Percentiles rank a stretch among this genome's conserved stretches.
Conservation (phyloP, 306 rosid genomes). For the Acacia crassicarpa region DNA sequence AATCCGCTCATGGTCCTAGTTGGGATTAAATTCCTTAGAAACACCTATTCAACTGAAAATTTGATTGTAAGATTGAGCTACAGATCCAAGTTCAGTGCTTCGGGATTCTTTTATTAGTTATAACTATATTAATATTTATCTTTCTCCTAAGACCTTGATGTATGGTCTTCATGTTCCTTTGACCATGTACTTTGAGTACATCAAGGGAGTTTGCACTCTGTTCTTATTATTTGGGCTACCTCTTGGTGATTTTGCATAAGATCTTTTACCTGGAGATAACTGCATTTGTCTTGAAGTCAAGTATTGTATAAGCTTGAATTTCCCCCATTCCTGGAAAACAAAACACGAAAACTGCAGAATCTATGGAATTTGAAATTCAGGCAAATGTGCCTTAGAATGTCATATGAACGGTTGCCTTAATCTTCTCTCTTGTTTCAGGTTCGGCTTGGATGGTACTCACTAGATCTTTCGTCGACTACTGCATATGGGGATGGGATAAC, state of each 20-base stretch:
- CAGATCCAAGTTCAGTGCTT: background rate
- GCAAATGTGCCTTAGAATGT: constrained; percentile 1
- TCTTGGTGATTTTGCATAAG: background rate
- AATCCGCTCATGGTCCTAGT: background rate
- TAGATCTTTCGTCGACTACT: constrained; percentile 65
- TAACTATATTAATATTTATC: background rate
- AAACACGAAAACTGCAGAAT: constrained; percentile 2
- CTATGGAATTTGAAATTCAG: background rate
- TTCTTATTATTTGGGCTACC: background rate
- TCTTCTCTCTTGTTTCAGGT: constrained; percentile 39
- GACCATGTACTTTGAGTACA: background rate
- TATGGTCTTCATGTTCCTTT: constrained; percentile 11
- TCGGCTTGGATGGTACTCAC: constrained; percentile 85
- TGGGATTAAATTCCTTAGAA: constrained; percentile 3
- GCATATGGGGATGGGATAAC: constrained; percentile 89
- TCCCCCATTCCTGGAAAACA: background rate
- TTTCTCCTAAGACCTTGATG: constrained; percentile 18
- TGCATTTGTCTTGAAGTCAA: constrained; percentile 13
- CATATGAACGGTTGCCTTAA: background rate
- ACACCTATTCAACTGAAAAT: background rate
- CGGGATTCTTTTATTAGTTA: constrained; percentile 14
- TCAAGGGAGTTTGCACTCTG: background rate
- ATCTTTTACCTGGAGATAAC: constrained; percentile 9
- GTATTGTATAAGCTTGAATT: background rate
- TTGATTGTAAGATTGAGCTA: background rate